Base-by-base conservation (phyloP, 176 grass and related monocot species). In the Triticum monococcum region DNA sequence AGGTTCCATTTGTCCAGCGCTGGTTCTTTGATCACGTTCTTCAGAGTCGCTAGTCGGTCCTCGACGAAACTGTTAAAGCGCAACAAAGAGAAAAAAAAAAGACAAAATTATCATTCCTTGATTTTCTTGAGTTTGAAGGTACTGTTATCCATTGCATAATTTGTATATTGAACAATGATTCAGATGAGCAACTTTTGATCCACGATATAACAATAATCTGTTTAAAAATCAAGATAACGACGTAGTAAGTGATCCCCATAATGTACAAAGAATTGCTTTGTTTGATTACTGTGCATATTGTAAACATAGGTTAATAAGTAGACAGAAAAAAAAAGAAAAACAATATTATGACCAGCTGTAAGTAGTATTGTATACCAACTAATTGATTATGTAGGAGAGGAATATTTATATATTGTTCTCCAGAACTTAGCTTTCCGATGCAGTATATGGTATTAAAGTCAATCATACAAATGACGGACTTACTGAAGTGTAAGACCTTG, bases 1-100 rank as follows among this genome's bases (percentile, higher is more conserved):
- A 98, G 91, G 48, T 95, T 95, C 93, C 93, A 95, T 65, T 83
- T 64, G 73, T 94, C 86, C 84, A 95, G 78, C 32, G 90, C 84
- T 33, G 90, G 86, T 85, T 98, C 96, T 79, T 95, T 95, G 7
- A 98, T 98, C 12, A 98, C 96, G 84, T 95, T 94, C 79, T 95
- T 94, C 83, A 94, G 68, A 81, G 96, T 98, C 45, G 90, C 64
- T 67, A 98, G 63, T 16, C 93, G 86, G 50, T 95, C 93, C 80
- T 95, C 96, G 23, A 98, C 65, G 5, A 98, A 98, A 88, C 96
- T 98, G 74, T 63, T 43, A 91, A 78, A 4, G 54, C 24, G 7
- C 37, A 87, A 28, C 25, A 82, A 23, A 83, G 33, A 5, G 46
- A 50, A 69, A 46, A 24, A 33, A 83, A 36, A 37, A 7, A 50